Base-by-base conservation (phyloP, 78 protist species). In the Polysphondylium violaceum region DNA sequence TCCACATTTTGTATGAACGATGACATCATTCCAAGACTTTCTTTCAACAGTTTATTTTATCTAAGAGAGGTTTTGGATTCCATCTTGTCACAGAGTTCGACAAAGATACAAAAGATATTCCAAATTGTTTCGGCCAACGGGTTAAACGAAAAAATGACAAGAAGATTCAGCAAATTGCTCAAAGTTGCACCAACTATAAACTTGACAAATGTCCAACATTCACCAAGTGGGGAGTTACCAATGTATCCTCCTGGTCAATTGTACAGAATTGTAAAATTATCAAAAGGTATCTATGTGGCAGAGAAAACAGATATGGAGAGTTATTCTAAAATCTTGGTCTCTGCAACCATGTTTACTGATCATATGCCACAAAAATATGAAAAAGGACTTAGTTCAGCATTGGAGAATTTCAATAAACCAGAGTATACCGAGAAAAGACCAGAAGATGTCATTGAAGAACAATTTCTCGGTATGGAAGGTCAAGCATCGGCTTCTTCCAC, bases 301-400 rank as follows among this genome's bases (percentile, higher is more conserved):
- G 94, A 88, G 47, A n/a, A 41, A 27, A 73, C 72, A 17, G 77
- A 76, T 16, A 61, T 43, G 17, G 16, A 69, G 21, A 47, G 72
- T 19, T 76, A 63, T 47, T 72, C 60, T 31, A 75, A 88, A 72
- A 88, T 88, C 44, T 67, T 88, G 1, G 88, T 88, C 14, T 88
- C 94, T 0, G 21, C 55, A 11, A 43, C 74, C 9, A 88, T 88
- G 94, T 73, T 88, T 40, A 88, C 87, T 2, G 94, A 88, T 67
- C 94, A 88, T 35, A 78, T 88, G 83, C 94, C 94, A 21, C 25
- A 88, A 23, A 78, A 78, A 61, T 88, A 88, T 63, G 94, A 88
- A 41, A 63, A 59, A 27, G 86, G 87, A 38, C 59, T 88, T 19
- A 51, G 12, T 21, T 58, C 74, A 21, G 77, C 91, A 0, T 12